Base-by-base conservation (phyloP, 2,329 filamentous ascomycete species). In the Hymenoscyphus occultus region DNA sequence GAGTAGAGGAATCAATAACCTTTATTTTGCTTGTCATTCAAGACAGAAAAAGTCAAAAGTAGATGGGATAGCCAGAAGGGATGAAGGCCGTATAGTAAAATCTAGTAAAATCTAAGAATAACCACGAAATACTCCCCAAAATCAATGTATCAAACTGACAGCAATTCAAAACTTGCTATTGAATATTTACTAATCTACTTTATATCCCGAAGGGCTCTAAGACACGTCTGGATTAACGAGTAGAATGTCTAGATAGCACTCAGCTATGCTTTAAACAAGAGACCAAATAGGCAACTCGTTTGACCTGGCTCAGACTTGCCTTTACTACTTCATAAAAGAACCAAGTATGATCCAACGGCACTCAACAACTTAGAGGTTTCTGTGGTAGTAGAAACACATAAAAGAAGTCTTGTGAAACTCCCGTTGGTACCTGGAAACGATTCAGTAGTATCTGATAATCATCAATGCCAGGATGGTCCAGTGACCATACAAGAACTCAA, bases 391-490 rank as follows among this genome's bases (percentile, higher is more conserved):
- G 78, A 84, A 86, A 86, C 82, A 68, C 84, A 78, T 82, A 67
- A 71, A 22, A 59, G 71, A 59, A 61, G 65, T 63, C 22, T 54
- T 57, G 65, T 68, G 70, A 69, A 72, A 68, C 72, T 71, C 70
- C 73, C 72, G 70, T 63, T 62, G 69, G 72, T 67, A 73, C 68
- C 70, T 65, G 63, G 39, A 79, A 51, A 71, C 75, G 78, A 81
- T 83, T 91, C 87, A 83, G 87, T 87, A 91, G 88, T 91, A 91
- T 91, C 88, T 90, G 88, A 78, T 73, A 60, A 70, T 90, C 87
- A 89, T 90, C 87, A 90, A 77, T 68, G 86, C 86, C 81, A 77
- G n/a, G 22, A 61, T 35, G 16, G 32, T 16, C 22, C 10, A 32
- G 54, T 28, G 22, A 59, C 40, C 35, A 10, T 59, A 48, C 19